These are phyloP conservation scores for Acer campestre DNA, from an alignment of 345 rosid genomes.

Conservation along the genomic window DNA sequence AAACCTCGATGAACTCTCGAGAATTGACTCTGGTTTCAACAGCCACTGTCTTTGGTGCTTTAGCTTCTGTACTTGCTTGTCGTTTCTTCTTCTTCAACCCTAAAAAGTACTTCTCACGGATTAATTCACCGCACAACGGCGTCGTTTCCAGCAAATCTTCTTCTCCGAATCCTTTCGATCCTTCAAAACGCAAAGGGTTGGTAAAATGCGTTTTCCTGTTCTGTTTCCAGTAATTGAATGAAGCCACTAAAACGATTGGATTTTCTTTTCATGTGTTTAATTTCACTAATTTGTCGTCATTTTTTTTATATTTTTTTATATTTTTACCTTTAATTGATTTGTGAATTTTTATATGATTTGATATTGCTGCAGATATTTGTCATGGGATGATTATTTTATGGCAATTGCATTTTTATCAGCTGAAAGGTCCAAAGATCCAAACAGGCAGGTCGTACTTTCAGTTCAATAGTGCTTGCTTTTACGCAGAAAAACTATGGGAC, in stretches of 20 bases:
- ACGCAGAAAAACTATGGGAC: background rate
- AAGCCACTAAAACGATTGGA: background rate
- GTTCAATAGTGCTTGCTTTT: background rate
- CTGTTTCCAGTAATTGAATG: background rate
- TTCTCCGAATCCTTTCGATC: constrained; percentile 61
- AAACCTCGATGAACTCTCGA: constrained; percentile 54
- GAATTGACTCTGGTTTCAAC: constrained; percentile 62
- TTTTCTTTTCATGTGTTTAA: background rate
- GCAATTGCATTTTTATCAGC: constrained; percentile 84
- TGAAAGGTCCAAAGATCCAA: constrained; percentile 88
- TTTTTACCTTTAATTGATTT: too few relatives aligned
- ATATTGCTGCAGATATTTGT: constrained; percentile 58
- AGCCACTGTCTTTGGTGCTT: constrained; percentile 65
- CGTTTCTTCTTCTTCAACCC: constrained; percentile 53
- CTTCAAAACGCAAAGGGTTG: constrained; percentile 79
- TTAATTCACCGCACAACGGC: constrained; percentile 34
- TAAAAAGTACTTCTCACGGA: constrained; percentile 30
- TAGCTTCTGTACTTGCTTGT: constrained; percentile 60
- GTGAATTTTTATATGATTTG: background rate
- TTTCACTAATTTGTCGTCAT: background rate
- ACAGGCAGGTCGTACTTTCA: constrained; percentile 75
- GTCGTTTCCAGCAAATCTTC: constrained; percentile 37
- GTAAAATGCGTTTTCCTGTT: constrained; percentile 18
- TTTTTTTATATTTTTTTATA: too few relatives aligned
- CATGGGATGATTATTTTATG: constrained; percentile 99